phyloP scores from a whole-genome alignment of 2,329 filamentous ascomycete species.

The Penicillium palitans region DNA sequence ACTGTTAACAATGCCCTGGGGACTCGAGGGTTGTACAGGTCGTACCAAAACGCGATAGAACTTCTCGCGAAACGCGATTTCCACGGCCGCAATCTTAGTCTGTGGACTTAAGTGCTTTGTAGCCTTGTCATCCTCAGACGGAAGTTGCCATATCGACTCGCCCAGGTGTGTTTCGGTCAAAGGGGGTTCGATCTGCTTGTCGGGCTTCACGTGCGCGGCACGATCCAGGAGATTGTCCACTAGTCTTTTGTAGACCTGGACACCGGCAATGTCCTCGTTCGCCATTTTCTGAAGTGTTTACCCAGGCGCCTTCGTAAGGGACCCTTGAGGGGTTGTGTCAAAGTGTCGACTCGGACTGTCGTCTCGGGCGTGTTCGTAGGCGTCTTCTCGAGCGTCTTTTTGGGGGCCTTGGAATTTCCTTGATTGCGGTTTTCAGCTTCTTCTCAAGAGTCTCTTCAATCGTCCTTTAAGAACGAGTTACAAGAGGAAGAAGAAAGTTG shows the following conservation, averaged over 20 bases:
- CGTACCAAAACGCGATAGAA: conserved; percentile 79
- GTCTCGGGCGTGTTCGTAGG: not conserved
- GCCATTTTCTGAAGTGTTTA: conserved; percentile 29
- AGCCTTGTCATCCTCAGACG: conserved; percentile 21
- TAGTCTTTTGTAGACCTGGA: conserved; percentile 52
- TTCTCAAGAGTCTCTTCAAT: not conserved
- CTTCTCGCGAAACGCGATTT: conserved; percentile 77
- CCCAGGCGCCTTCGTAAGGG: not conserved
- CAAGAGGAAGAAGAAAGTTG: conserved; percentile 7
- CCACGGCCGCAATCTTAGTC: conserved; percentile 66
- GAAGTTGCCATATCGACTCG: conserved; percentile 43
- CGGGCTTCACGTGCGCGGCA: conserved; percentile 61
- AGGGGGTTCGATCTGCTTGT: conserved; percentile 67
- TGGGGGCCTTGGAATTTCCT: not conserved
- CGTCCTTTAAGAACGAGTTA: not conserved
- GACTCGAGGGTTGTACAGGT: conserved; percentile 9
- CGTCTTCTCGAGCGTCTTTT: not conserved
- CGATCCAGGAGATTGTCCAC: conserved; percentile 60
- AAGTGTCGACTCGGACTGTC: not conserved
- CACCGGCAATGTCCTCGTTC: conserved; percentile 35
- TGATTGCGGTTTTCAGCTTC: not conserved
- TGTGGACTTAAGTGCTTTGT: conserved; percentile 53
- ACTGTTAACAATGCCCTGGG: conserved; percentile 15
- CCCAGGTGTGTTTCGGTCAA: conserved; percentile 66
- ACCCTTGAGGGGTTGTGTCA: not conserved